Evolutionary conservation across 2,329 filamentous ascomycete genomes (phyloP).

Genomic region (Monilinia fructicola): DNA sequence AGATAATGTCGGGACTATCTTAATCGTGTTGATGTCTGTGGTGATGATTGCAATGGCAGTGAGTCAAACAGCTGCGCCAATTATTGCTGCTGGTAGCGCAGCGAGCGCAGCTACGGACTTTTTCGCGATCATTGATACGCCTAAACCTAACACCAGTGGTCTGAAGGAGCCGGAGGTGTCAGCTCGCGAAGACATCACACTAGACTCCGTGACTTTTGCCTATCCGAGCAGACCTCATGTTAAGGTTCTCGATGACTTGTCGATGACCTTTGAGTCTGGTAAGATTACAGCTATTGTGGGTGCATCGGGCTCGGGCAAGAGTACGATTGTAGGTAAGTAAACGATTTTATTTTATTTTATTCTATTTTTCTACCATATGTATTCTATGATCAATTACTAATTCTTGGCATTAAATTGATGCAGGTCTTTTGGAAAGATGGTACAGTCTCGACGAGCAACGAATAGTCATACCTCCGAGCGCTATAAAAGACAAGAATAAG

Average conservation of each 20-base stretch:
- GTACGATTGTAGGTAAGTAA: slow-evolving; percentile 41
- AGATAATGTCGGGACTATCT: slow-evolving; percentile 52
- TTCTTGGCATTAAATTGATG: background rate
- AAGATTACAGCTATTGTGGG: slow-evolving; percentile 48
- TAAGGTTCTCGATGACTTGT: slow-evolving; percentile 41
- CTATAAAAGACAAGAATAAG: slow-evolving; percentile 37
- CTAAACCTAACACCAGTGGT: slow-evolving; percentile 42
- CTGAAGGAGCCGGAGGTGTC: slow-evolving; percentile 50
- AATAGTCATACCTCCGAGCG: slow-evolving; percentile 22
- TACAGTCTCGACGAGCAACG: slow-evolving; percentile 38
- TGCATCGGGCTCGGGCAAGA: slow-evolving; percentile 45
- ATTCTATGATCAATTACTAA: background rate
- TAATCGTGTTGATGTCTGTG: slow-evolving; percentile 42
- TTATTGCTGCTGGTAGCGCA: slow-evolving; percentile 49
- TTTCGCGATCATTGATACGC: slow-evolving; percentile 41
- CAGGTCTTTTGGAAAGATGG: slow-evolving; percentile 44
- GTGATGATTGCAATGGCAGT: slow-evolving; percentile 39
- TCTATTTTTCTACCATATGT: background rate
- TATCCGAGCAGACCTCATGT: slow-evolving; percentile 41
- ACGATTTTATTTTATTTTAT: background rate
- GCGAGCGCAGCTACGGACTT: slow-evolving; percentile 42
- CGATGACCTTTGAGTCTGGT: slow-evolving; percentile 39
- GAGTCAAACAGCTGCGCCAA: slow-evolving; percentile 55
- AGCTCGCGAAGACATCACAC: slow-evolving; percentile 42
- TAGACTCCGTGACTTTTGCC: slow-evolving; percentile 41